phyloP scores from a whole-genome alignment of 768 basidiomycete species.

The Suillus brevipes region DNA sequence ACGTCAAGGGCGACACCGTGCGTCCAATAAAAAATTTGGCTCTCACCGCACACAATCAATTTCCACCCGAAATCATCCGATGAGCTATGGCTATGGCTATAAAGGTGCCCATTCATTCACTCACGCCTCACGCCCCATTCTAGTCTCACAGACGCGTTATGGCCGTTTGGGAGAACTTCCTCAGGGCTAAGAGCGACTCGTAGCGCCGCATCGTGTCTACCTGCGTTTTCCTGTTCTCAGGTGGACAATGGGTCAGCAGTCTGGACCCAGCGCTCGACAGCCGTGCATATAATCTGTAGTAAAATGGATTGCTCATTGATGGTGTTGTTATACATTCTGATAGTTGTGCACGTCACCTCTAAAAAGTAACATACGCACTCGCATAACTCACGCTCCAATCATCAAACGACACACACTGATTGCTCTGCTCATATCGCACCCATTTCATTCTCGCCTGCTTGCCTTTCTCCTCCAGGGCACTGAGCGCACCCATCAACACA shows the following conservation, averaged over 20 bases:
- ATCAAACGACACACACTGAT: slow-evolving; percentile 58
- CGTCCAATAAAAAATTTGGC: slow-evolving; percentile 13
- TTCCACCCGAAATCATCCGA: slow-evolving; percentile 5
- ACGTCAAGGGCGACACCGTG: neutral
- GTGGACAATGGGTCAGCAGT: slow-evolving; percentile 1
- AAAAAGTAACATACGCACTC: slow-evolving; percentile 75
- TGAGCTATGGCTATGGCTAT: neutral
- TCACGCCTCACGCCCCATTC: slow-evolving; percentile 16
- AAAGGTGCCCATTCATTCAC: neutral
- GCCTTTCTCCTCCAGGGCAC: slow-evolving; percentile 49
- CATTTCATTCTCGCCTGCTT: slow-evolving; percentile 56
- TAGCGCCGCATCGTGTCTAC: slow-evolving; percentile 1
- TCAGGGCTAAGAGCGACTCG: slow-evolving; percentile 24
- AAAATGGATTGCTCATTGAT: neutral
- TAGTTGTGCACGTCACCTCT: neutral
- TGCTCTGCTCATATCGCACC: slow-evolving; percentile 95
- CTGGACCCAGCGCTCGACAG: neutral
- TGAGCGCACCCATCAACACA: slow-evolving; percentile 79
- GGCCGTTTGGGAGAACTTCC: slow-evolving; percentile 29
- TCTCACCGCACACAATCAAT: neutral
- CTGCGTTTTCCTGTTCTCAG: neutral
- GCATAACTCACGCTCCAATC: slow-evolving; percentile 98
- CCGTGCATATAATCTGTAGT: neutral
- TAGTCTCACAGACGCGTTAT: slow-evolving; percentile 22
- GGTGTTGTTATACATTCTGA: neutral